A percentile compares a stretch with the other conserved stretches of the same genome.
Evolutionary conservation across 208 protist species (phyloP).

Genomic region (Trypanosoma caninum): DNA sequence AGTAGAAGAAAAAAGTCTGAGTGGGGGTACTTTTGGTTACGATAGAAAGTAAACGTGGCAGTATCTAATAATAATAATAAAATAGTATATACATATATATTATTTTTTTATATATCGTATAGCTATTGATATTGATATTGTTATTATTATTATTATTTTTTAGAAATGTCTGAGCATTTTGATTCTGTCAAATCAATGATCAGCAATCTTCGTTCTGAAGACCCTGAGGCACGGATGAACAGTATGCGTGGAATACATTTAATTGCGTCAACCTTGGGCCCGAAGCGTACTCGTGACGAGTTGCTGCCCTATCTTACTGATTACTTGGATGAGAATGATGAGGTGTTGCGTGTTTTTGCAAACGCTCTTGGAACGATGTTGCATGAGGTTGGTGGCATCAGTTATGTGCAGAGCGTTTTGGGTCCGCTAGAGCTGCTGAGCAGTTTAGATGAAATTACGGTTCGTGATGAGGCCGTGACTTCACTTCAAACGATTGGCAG

Average conservation of each 20-base stretch:
- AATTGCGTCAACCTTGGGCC: constrained; percentile 96
- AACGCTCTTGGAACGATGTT: constrained; percentile 98
- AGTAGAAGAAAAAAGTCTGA: background rate
- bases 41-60: background rate
- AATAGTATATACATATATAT: too few relatives aligned
- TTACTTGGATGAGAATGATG: constrained; percentile 98
- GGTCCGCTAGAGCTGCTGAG: constrained; percentile 94
- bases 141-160: constrained; percentile 3
- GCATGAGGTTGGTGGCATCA: constrained; percentile 93
- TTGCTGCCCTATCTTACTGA: constrained; percentile 97
- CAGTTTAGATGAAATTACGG: constrained; percentile 96
- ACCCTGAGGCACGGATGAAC: constrained; percentile 95
- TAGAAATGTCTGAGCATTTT: constrained; percentile 84
- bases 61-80: too few relatives aligned
- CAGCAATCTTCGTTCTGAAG: constrained; percentile 95
- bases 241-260: constrained; percentile 96
- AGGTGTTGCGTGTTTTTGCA: constrained; percentile 96
- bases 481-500: constrained; percentile 76
- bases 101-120: constrained; percentile 1
- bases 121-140: constrained; percentile 3
- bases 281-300: constrained; percentile 94
- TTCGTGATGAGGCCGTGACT: constrained; percentile 94
- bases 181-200: constrained; percentile 96
- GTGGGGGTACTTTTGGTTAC: background rate
- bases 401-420: constrained; percentile 90